A percentile compares a stretch with the other conserved stretches of the same genome.
Conservation (phyloP, 2,329 filamentous ascomycete species). For the Chaetomiaceae sp. region DNA sequence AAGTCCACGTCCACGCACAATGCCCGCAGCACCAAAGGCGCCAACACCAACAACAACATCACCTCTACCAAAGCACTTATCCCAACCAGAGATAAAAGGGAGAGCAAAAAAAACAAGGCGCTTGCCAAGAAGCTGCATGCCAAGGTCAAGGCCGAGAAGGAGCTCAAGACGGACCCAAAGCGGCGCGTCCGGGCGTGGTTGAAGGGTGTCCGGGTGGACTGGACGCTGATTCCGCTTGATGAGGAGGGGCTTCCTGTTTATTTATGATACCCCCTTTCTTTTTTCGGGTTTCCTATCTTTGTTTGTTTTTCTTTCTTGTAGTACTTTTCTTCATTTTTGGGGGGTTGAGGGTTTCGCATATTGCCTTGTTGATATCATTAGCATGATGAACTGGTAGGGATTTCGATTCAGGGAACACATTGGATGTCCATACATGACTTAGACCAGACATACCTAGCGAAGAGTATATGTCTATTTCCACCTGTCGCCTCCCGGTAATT, state of each 20-base stretch:
- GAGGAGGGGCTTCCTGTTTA: constrained; percentile 19
- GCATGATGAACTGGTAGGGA: background rate
- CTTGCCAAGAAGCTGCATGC: constrained; percentile 16
- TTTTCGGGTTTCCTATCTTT: background rate
- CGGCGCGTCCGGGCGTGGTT: constrained; percentile 21
- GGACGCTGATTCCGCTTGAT: constrained; percentile 12
- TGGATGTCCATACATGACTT: too few species aligned
- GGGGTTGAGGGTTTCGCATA: too few species aligned
- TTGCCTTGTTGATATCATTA: background rate
- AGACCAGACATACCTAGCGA: too few species aligned
- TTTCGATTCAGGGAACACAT: too few species aligned
- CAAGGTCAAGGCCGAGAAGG: constrained; percentile 23
- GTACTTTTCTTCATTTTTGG: too few species aligned
- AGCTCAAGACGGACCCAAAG: constrained; percentile 19
- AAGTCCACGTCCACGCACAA: too few species aligned
- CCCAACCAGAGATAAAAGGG: too few species aligned
- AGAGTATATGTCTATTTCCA: too few species aligned
- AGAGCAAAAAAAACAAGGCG: background rate
- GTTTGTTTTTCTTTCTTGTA: background rate
- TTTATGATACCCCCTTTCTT: constrained; percentile 8
- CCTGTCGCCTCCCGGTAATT: too few species aligned
- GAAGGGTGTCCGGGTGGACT: constrained; percentile 17
- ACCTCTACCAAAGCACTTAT: background rate
- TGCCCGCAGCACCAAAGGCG: too few species aligned
- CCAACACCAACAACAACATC: background rate